Conservation (phyloP, 1,284 basidiomycete species). For the Trichosporon ovoides region DNA sequence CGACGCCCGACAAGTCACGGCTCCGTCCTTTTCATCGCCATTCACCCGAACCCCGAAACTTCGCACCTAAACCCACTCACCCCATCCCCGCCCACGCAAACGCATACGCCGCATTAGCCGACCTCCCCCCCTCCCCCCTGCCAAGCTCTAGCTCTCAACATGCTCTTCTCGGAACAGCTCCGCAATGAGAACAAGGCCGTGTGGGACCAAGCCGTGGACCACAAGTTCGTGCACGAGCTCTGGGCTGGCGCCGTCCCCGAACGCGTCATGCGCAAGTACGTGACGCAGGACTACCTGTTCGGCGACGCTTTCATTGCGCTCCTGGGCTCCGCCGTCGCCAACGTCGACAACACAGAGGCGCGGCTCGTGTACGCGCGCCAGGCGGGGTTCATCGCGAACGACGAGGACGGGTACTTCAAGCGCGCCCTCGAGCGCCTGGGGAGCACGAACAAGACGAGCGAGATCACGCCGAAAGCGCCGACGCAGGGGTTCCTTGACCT, state of each 20-base stretch:
- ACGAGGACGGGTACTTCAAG: conserved; percentile 20
- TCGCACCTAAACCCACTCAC: too few species aligned
- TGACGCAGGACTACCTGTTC: conserved; percentile 19
- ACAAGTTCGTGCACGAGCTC: conserved; percentile 14
- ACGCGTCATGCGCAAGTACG: conserved; percentile 8
- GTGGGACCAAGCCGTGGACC: conserved; percentile 5
- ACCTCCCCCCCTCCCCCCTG: too few species aligned
- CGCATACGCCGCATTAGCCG: too few species aligned
- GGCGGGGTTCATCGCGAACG: conserved; percentile 17
- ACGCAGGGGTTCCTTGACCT: conserved; percentile 10
- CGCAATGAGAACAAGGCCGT: not conserved
- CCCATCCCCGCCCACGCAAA: too few species aligned
- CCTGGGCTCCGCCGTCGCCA: conserved; percentile 15
- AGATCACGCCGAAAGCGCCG: not conserved
- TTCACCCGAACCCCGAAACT: conserved; percentile 5
- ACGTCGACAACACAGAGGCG: conserved; percentile 10
- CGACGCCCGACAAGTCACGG: not conserved
- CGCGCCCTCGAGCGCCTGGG: conserved; percentile 15
- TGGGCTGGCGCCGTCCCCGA: conserved; percentile 16
- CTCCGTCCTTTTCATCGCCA: not conserved
- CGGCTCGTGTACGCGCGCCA: conserved; percentile 15
- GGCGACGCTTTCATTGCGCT: conserved; percentile 20
- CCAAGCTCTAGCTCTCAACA: too few species aligned
- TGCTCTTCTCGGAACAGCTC: conserved; percentile 7
- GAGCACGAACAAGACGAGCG: not conserved